Evolutionary conservation across 192 early-diverging fungal species (phyloP).

Genomic region (Coemansia sp.): DNA sequence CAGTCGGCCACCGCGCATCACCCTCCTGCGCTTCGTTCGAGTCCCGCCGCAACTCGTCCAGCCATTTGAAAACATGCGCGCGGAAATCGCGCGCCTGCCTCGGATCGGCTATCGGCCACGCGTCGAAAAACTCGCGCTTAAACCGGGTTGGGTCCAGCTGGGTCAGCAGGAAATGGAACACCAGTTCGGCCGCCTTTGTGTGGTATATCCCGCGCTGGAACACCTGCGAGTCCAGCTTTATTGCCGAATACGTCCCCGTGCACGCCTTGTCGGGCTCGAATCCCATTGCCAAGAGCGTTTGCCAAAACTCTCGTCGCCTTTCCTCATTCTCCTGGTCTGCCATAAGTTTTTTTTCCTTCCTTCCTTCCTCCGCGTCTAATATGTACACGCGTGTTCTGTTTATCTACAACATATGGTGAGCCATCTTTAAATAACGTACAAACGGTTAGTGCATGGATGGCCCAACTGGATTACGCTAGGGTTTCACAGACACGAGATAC

Average conservation of each 20-base stretch:
- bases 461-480: too few species aligned
- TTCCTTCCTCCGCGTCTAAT: too few species aligned
- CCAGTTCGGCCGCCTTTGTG: slow-evolving; percentile 58
- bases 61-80: slow-evolving; percentile 58
- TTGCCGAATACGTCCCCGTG: slow-evolving; percentile 43
- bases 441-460: too few species aligned
- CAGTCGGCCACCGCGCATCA: slow-evolving; percentile 18
- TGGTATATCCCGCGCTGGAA: slow-evolving; percentile 61
- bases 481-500: too few species aligned
- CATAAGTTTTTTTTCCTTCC: not conserved
- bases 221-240: slow-evolving; percentile 54
- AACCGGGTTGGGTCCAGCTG: slow-evolving; percentile 39
- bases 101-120: slow-evolving; percentile 61
- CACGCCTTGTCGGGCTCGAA: slow-evolving; percentile 32
- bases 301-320: slow-evolving; percentile 43
- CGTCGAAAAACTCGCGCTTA: slow-evolving; percentile 53
- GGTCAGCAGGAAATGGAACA: slow-evolving; percentile 58
- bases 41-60: slow-evolving; percentile 60
- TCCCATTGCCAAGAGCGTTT: slow-evolving; percentile 41
- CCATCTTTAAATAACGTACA: too few species aligned
- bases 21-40: slow-evolving; percentile 12
- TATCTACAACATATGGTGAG: too few species aligned
- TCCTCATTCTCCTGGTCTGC: slow-evolving; percentile 7
- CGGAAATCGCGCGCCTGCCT: slow-evolving; percentile 61
- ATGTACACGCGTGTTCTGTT: too few species aligned